phyloP scores from a whole-genome alignment of 2,329 filamentous ascomycete genomes.

The Sarocladium kiliense region DNA sequence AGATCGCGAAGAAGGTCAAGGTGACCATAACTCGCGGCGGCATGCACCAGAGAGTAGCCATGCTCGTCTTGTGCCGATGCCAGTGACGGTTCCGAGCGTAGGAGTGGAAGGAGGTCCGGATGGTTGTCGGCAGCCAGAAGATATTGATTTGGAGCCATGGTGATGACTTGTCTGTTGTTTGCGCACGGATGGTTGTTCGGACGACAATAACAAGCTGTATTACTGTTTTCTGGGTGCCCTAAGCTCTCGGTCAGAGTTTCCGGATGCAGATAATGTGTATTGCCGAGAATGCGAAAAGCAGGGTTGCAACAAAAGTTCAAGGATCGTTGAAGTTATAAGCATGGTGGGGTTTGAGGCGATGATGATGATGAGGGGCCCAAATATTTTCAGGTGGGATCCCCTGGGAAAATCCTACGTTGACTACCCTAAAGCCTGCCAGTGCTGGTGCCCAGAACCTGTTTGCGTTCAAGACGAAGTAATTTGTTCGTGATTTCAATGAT shows the following conservation, averaged over 20 bases:
- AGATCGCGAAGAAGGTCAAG: slow-evolving; percentile 71
- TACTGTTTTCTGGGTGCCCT: too few species aligned
- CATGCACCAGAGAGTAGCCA: slow-evolving; percentile 91
- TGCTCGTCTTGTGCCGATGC: slow-evolving; percentile 80
- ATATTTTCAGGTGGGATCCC: not conserved
- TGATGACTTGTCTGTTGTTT: not conserved
- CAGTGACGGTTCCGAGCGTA: slow-evolving; percentile 68
- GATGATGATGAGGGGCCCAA: not conserved
- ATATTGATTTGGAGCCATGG: slow-evolving; percentile 58
- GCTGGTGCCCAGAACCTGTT: too few species aligned
- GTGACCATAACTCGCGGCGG: slow-evolving; percentile 89
- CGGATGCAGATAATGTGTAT: too few species aligned
- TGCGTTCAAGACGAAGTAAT: too few species aligned
- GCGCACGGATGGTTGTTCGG: too few species aligned
- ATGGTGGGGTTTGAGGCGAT: not conserved
- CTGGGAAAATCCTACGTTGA: not conserved
- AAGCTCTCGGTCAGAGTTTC: too few species aligned
- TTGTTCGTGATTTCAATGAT: too few species aligned
- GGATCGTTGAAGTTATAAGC: not conserved
- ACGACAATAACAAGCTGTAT: too few species aligned
- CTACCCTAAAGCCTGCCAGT: not conserved
- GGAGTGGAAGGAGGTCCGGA: slow-evolving; percentile 64
- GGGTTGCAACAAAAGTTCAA: too few species aligned
- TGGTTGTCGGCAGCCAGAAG: slow-evolving; percentile 80
- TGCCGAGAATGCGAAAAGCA: too few species aligned